A percentile compares a stretch with the other conserved stretches of the same genome.
Conservation (phyloP, 768 basidiomycete species). For the Lactarius deliciosus region DNA sequence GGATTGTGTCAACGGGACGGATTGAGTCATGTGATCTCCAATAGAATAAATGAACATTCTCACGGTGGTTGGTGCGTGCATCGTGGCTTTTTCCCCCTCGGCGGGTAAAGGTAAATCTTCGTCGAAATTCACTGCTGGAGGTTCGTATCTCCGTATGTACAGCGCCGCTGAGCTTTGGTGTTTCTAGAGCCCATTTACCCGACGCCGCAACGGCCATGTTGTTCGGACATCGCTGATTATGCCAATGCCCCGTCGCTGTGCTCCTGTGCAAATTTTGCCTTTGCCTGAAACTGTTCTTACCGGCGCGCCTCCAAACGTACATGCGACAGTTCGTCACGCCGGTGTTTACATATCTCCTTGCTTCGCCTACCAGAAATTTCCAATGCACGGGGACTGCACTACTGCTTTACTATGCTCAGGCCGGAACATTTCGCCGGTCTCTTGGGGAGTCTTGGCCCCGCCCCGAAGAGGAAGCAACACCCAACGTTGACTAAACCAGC, state of each 20-base stretch:
- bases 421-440: background rate
- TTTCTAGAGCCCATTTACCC: background rate
- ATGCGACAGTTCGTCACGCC: background rate
- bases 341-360: background rate
- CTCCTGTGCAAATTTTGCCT: background rate
- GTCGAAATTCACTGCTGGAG: background rate
- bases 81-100: background rate
- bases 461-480: background rate
- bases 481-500: background rate
- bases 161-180: slow-evolving; percentile 2
- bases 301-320: slow-evolving; percentile 1
- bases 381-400: background rate
- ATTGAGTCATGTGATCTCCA: slow-evolving; percentile 9
- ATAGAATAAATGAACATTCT: too few species aligned
- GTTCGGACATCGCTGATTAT: background rate
- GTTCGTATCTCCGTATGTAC: background rate
- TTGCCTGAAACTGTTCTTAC: background rate
- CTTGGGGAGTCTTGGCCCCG: background rate
- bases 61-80: too few species aligned
- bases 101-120: background rate
- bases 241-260: background rate
- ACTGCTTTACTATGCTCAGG: background rate
- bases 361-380: background rate
- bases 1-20: too few species aligned
- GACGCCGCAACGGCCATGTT: slow-evolving; percentile 8